phyloP scores from a whole-genome alignment of 352 stramenopile genomes.

The Phytophthora nicotianae region DNA sequence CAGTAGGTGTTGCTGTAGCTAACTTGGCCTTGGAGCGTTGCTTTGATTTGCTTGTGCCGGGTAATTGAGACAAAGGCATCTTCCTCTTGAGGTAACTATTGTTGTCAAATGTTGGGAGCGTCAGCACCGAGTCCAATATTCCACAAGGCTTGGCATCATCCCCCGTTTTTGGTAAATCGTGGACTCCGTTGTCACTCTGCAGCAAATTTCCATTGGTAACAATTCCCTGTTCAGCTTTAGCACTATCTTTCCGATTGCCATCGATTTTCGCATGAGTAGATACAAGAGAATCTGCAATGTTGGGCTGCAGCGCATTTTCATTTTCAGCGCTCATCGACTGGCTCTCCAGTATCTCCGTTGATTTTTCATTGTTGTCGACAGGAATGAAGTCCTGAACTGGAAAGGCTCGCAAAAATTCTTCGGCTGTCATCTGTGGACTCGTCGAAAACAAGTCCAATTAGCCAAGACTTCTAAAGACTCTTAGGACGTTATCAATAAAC shows the following conservation, averaged over 20 bases:
- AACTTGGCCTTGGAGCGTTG: not conserved
- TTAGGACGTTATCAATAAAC: not conserved
- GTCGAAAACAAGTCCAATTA: not conserved
- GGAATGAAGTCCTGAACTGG: constrained; percentile 79
- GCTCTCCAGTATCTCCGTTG: not conserved
- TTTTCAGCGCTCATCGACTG: not conserved
- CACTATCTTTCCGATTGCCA: constrained; percentile 1
- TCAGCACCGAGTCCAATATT: constrained; percentile 49
- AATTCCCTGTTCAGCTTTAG: not conserved
- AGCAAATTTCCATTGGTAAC: not conserved
- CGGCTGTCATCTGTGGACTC: constrained; percentile 40
- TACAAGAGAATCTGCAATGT: not conserved
- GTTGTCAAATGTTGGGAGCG: constrained; percentile 51
- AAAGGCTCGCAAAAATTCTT: constrained; percentile 72
- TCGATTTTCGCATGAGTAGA: not conserved
- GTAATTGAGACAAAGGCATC: constrained; percentile 16
- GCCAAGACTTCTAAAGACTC: not conserved
- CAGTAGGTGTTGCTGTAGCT: not conserved
- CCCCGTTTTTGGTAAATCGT: not conserved
- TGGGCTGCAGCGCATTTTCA: not conserved
- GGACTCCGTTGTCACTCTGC: not conserved
- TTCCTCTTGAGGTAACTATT: constrained; percentile 53
- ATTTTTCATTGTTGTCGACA: constrained; percentile 10
- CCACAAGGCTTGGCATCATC: not conserved
- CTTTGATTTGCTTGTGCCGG: constrained; percentile 22